These are phyloP conservation scores for Telfairia occidentalis DNA, from an alignment of 331 rosid species.

Conservation along the genomic window DNA sequence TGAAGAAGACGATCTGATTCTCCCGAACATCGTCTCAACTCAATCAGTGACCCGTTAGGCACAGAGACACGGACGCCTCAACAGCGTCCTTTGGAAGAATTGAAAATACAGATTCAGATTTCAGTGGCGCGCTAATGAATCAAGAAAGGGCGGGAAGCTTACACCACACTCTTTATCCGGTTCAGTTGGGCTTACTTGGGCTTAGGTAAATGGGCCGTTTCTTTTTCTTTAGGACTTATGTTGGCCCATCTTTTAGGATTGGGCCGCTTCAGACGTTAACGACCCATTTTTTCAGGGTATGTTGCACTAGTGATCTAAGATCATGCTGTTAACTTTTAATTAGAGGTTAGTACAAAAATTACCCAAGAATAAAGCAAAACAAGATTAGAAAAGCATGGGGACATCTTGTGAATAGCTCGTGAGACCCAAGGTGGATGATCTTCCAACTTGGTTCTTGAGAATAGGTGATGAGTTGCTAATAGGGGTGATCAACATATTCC, in stretches of 20 bases:
- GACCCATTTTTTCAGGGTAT: background rate
- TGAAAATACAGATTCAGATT: background rate
- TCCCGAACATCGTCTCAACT: slow-evolving; percentile 48
- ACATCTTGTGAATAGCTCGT: no score
- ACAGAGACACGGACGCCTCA: background rate
- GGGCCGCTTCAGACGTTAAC: background rate
- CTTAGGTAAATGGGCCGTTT: background rate
- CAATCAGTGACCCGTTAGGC: background rate
- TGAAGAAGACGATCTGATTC: slow-evolving; percentile 50
- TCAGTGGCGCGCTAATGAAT: slow-evolving; percentile 19
- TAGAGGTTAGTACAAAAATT: no score
- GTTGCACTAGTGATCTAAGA: no score
- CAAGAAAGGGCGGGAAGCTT: slow-evolving; percentile 45
- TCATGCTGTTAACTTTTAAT: no score
- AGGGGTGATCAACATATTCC: no score
- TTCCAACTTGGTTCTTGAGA: no score
- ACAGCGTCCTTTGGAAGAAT: background rate
- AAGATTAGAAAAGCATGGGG: no score
- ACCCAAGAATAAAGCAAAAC: no score
- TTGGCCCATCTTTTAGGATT: background rate
- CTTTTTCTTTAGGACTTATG: background rate
- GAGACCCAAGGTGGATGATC: no score
- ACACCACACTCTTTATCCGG: slow-evolving; percentile 1
- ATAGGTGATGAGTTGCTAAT: no score
- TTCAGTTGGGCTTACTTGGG: background rate